A percentile compares a stretch with the other conserved stretches of the same genome.
These are phyloP conservation scores for Colletotrichum lupini DNA, from an alignment of 2,329 filamentous ascomycete genomes.

Conservation along the genomic window DNA sequence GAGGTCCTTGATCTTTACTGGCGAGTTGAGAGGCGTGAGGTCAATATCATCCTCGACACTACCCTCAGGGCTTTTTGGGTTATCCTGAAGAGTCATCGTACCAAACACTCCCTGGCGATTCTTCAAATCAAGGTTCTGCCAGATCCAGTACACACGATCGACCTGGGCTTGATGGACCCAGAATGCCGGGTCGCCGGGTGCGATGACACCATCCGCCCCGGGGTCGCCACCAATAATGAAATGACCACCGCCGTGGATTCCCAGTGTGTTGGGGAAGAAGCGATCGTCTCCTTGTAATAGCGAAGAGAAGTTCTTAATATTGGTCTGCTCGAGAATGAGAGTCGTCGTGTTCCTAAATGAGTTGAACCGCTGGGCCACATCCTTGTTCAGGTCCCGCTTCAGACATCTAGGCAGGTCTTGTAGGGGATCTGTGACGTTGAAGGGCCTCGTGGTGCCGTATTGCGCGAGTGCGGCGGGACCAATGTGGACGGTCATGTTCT, in stretches of 20 bases:
- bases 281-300: conserved; percentile 48
- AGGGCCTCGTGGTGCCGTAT: conserved; percentile 35
- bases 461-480: conserved; percentile 42
- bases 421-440: conserved; percentile 41
- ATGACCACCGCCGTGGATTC: conserved; percentile 54
- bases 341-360: conserved; percentile 42
- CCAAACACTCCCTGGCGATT: conserved; percentile 51
- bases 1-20: conserved; percentile 47
- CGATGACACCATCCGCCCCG: conserved; percentile 56
- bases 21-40: conserved; percentile 47
- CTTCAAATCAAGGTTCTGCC: conserved; percentile 57
- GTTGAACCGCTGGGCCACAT: conserved; percentile 37
- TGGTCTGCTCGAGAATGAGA: conserved; percentile 44
- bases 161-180: conserved; percentile 58
- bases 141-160: conserved; percentile 60
- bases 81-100: conserved; percentile 55
- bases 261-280: conserved; percentile 43
- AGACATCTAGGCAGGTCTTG: conserved; percentile 55
- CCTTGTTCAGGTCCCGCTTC: conserved; percentile 49
- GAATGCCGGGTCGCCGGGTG: conserved; percentile 57
- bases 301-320: conserved; percentile 45
- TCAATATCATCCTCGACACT: conserved; percentile 52
- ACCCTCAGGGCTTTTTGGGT: conserved; percentile 52
- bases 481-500: conserved; percentile 51
- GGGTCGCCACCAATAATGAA: conserved; percentile 58